A percentile compares a stretch with the other conserved stretches of the same genome.
Conservation (phyloP, 2,329 filamentous ascomycete species). For the Lachnellula willkommii region DNA sequence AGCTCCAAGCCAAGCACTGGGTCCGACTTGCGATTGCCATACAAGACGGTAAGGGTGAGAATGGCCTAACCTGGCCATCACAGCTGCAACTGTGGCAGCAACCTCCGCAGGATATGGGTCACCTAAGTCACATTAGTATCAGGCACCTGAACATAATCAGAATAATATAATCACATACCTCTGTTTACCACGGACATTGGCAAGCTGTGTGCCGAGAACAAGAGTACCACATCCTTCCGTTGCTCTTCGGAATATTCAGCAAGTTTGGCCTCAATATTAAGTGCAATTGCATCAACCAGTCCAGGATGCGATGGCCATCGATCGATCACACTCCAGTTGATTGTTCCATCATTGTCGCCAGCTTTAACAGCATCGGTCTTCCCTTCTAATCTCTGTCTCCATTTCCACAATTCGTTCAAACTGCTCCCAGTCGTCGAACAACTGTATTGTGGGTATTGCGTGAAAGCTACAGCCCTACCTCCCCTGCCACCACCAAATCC, state of each 20-base stretch:
- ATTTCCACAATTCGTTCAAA: constrained; percentile 96
- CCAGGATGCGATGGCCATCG: constrained; percentile 92
- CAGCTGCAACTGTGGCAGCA: constrained; percentile 88
- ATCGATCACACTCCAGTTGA: constrained; percentile 96
- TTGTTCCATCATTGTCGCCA: constrained; percentile 57
- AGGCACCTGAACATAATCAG: neutral
- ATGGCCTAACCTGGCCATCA: constrained; percentile 87
- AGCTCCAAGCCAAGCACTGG: constrained; percentile 89
- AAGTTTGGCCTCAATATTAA: constrained; percentile 83
- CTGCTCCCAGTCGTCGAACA: constrained; percentile 97
- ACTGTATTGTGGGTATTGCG: constrained; percentile 97
- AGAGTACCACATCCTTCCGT: constrained; percentile 72
- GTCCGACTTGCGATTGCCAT: constrained; percentile 98
- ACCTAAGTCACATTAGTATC: constrained; percentile 42
- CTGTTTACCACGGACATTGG: constrained; percentile 97
- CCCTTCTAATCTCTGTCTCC: constrained; percentile 81
- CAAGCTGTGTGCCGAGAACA: constrained; percentile 93
- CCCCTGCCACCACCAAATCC: constrained; percentile 86
- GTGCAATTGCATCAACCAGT: constrained; percentile 84
- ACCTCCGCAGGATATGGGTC: constrained; percentile 96
- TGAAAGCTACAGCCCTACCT: constrained; percentile 93
- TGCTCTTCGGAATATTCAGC: constrained; percentile 77
- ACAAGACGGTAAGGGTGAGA: constrained; percentile 88
- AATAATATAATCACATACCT: constrained; percentile 43
- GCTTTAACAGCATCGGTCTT: constrained; percentile 43